phyloP scores from a whole-genome alignment of 805 yeast species.

The Metschnikowia santaceciliae region DNA sequence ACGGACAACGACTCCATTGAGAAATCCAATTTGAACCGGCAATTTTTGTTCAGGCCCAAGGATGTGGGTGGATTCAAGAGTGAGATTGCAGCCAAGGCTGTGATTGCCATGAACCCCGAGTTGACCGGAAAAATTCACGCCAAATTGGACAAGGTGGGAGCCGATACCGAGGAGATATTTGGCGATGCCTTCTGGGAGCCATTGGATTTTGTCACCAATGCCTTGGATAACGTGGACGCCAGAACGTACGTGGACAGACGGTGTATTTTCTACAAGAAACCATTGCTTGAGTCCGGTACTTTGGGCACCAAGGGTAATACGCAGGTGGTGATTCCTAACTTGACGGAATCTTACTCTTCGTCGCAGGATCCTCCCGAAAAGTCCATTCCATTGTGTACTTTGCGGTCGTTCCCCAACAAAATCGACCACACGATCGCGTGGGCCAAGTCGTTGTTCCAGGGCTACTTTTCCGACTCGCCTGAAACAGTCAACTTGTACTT shows the following conservation, averaged over 20 bases:
- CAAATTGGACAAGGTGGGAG: conserved; percentile 82
- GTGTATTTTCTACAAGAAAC: conserved; percentile 87
- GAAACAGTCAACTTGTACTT: conserved; percentile 89
- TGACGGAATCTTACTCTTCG: conserved; percentile 94
- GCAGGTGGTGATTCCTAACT: conserved; percentile 88
- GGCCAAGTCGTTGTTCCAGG: conserved; percentile 95
- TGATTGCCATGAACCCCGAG: conserved; percentile 78
- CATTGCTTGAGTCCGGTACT: conserved; percentile 94
- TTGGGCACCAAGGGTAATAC: conserved; percentile 98
- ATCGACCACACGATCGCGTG: conserved; percentile 99
- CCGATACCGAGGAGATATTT: conserved; percentile 86
- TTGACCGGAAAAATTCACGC: conserved; percentile 72
- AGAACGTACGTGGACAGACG: conserved; percentile 97
- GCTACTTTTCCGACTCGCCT: conserved; percentile 84
- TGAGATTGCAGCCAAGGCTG: conserved; percentile 86
- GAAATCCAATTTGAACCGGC: conserved; percentile 93
- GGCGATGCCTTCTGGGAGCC: conserved; percentile 80
- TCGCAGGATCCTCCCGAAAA: conserved; percentile 99
- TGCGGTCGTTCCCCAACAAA: conserved; percentile 95
- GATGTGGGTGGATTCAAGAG: conserved; percentile 93
- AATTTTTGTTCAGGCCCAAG: conserved; percentile 87
- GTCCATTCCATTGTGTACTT: conserved; percentile 93
- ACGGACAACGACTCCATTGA: conserved; percentile 96
- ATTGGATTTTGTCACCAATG: conserved; percentile 90
- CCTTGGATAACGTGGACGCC: conserved; percentile 96